Base-by-base conservation (phyloP, 371 early-diverging fungal species). In the Saksenaea oblongispora region DNA sequence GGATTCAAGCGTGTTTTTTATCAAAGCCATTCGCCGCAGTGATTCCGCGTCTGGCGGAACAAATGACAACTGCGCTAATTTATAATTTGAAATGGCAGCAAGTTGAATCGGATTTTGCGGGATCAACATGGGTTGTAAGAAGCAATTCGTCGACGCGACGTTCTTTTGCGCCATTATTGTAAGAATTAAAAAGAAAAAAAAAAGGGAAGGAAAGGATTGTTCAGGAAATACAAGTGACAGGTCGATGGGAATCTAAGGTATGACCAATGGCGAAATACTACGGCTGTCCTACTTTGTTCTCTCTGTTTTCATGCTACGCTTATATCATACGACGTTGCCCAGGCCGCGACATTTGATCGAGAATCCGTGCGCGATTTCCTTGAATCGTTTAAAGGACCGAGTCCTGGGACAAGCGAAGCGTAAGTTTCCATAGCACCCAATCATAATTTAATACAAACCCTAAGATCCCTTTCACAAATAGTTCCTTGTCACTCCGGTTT, bases 321-420 rank as follows among this genome's bases (percentile, higher is more conserved):
- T n/a, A n/a, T 47, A 47, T 47, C 51, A 69, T 7, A 84, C 76
- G 51, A 47, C 51, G n/a, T 81, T 85, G 17, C 85, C 84, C 35
- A 90, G 67, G 11, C 88, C 87, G 61, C 90, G 78, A 42, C 89
- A 87, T 56, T 84, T 84, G 36, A 83, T 74, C 4, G 87, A 84
- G 62, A 90, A 90, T 51, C 70, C 77, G 56, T 74, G 73, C 1
- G 84, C 75, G 26, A 72, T 72, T 36, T 84, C 84, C 66, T 86
- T 89, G 55, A 85, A 87, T 5, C 78, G 72, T 41, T 85, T 84
- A 11, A 86, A 69, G 27, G 88, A 88, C 28, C 89, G 77, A 5
- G 87, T 87, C 17, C 83, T 82, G 24, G 51, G 24, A 18, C 51
- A 65, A 61, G 59, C 11, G 64, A 61, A 47, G 7, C 9, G 5